phyloP scores from a whole-genome alignment of 2,329 filamentous ascomycete genomes.

The Beauveria pseudobassiana region DNA sequence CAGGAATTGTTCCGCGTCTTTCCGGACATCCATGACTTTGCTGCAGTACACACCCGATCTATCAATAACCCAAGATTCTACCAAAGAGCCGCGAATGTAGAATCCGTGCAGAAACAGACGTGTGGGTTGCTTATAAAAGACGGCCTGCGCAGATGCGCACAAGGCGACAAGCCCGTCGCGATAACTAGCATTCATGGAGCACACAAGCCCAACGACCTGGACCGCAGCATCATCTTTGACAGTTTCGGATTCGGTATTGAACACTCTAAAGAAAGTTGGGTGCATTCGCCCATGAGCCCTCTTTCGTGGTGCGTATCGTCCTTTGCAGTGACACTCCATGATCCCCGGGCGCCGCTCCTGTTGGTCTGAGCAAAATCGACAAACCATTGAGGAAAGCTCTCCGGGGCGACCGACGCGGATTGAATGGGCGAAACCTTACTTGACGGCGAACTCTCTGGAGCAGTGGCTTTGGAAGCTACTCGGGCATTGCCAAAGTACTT shows the following conservation, averaged over 20 bases:
- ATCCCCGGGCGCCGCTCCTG: background rate
- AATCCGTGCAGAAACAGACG: constrained; percentile 1
- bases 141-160: background rate
- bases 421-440: background rate
- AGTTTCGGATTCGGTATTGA: background rate
- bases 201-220: background rate
- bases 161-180: background rate
- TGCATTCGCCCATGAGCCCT: background rate
- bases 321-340: background rate
- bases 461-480: background rate
- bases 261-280: background rate
- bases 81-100: background rate
- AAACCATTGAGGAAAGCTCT: background rate
- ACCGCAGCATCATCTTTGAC: background rate
- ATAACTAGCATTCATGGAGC: background rate
- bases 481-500: background rate
- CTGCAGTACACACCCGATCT: background rate
- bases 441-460: background rate
- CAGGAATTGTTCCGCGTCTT: background rate
- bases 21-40: background rate
- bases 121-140: background rate
- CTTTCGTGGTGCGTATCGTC: background rate
- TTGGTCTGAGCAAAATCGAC: background rate
- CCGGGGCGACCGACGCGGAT: background rate
- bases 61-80: background rate